Evolutionary conservation across 2,329 filamentous ascomycete genomes (phyloP).

Genomic region (Fusarium nodosum): DNA sequence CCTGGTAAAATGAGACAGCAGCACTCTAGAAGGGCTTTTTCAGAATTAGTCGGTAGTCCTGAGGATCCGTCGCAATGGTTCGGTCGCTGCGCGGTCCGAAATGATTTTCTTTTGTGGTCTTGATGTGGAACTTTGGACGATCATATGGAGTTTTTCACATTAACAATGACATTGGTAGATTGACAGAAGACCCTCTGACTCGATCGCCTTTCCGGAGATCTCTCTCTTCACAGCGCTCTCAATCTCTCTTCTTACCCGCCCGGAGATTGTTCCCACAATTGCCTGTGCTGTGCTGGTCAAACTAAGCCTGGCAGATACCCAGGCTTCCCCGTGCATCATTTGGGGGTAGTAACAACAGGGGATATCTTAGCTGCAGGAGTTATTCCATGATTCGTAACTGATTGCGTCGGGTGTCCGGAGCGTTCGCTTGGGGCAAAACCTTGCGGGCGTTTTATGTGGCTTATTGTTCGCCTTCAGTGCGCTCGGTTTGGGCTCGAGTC

Average conservation of each 20-base stretch:
- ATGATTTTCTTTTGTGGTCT: not conserved
- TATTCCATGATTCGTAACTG: not conserved
- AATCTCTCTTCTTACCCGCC: not conserved
- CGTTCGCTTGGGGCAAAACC: not conserved
- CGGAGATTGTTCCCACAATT: not conserved
- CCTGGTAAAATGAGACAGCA: conserved; percentile 1
- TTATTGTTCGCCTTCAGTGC: not conserved
- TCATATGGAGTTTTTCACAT: not conserved
- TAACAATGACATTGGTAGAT: not conserved
- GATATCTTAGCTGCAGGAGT: not conserved
- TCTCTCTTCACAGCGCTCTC: not conserved
- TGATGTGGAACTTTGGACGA: conserved; percentile 1
- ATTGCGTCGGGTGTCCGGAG: not conserved
- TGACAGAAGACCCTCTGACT: not conserved
- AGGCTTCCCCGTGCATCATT: not conserved
- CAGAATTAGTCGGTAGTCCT: not conserved
- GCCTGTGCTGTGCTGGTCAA: not conserved
- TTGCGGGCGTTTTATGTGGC: not conserved
- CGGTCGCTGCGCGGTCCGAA: not conserved
- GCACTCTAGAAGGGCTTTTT: not conserved
- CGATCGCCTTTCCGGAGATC: not conserved
- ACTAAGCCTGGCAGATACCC: not conserved
- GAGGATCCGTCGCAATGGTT: not conserved
- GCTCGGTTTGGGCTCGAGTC: not conserved
- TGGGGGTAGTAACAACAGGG: not conserved